Conservation (phyloP, 1,139 yeast species). For the Geotrichum candidum region DNA sequence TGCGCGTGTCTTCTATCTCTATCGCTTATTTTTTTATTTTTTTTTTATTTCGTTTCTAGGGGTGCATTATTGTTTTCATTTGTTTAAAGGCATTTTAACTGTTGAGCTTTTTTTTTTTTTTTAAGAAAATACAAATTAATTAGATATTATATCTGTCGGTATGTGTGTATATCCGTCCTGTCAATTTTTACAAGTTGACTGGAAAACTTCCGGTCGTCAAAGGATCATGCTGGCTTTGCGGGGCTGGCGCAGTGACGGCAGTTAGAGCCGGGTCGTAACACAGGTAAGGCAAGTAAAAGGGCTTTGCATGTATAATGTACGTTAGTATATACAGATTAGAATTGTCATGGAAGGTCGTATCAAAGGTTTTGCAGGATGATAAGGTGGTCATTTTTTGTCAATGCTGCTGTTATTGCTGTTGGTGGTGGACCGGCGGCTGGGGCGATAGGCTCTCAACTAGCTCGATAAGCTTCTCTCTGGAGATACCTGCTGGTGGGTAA, state of each 20-base stretch:
- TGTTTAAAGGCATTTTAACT: neutral
- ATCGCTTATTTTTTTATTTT: neutral
- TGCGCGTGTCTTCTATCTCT: neutral
- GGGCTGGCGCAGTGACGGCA: too few relatives aligned
- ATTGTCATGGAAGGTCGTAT: neutral
- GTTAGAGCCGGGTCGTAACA: too few relatives aligned
- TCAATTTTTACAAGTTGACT: too few relatives aligned
- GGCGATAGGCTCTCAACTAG: slow-evolving; percentile 20
- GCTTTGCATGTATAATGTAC: neutral
- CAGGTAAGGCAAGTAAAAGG: too few relatives aligned
- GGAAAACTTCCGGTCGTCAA: too few relatives aligned
- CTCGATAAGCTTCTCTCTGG: slow-evolving; percentile 22
- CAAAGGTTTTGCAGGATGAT: neutral
- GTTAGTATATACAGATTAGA: neutral
- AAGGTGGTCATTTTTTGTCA: neutral
- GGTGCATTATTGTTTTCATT: neutral
- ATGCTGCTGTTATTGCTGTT: neutral
- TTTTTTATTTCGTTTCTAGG: neutral
- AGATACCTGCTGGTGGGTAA: slow-evolving; percentile 25
- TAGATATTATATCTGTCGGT: neutral
- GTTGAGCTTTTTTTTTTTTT: neutral
- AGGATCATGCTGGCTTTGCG: too few relatives aligned
- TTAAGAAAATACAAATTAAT: neutral
- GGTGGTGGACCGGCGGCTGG: neutral
- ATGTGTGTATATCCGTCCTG: too few relatives aligned